phyloP scores from a whole-genome alignment of 257 asterid species.

The Anisodus acutangulus region DNA sequence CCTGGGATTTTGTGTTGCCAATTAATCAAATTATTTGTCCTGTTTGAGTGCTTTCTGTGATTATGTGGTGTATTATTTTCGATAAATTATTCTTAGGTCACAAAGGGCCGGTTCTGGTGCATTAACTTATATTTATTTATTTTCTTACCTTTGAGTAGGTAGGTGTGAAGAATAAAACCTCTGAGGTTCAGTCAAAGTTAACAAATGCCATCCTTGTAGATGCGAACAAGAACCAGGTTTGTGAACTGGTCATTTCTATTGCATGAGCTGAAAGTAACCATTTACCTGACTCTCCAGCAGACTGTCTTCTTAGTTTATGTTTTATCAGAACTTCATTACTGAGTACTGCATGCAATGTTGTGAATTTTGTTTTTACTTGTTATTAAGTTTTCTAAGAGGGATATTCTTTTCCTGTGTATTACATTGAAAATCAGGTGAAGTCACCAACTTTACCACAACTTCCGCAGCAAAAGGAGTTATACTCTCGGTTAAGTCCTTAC shows the following conservation, averaged over 20 bases:
- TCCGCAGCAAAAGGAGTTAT: constrained; percentile 80
- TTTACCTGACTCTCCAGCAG: background rate
- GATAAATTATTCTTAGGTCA: background rate
- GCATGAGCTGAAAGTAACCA: background rate
- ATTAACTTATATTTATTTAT: background rate
- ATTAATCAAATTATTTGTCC: background rate
- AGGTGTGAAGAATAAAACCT: constrained; percentile 85
- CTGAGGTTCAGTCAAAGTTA: constrained; percentile 85
- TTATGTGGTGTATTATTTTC: background rate
- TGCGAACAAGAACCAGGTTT: constrained; percentile 91
- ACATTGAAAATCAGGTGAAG: constrained; percentile 63
- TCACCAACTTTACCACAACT: constrained; percentile 80
- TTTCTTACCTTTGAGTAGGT: constrained; percentile 62
- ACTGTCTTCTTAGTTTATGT: constrained; percentile 23
- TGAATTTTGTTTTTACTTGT: background rate
- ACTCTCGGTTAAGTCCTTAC: constrained; percentile 68
- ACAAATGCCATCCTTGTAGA: constrained; percentile 79
- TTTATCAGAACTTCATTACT: background rate
- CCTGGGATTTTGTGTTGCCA: background rate
- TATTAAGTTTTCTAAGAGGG: constrained; percentile 5
- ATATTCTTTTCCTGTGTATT: constrained; percentile 37
- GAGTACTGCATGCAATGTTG: background rate
- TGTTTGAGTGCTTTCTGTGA: background rate
- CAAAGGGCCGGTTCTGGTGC: constrained; percentile 9
- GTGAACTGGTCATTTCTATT: constrained; percentile 25